Evolutionary conservation across 2,329 filamentous ascomycete species (phyloP).

Genomic region (Talaromyces pinophilus): DNA sequence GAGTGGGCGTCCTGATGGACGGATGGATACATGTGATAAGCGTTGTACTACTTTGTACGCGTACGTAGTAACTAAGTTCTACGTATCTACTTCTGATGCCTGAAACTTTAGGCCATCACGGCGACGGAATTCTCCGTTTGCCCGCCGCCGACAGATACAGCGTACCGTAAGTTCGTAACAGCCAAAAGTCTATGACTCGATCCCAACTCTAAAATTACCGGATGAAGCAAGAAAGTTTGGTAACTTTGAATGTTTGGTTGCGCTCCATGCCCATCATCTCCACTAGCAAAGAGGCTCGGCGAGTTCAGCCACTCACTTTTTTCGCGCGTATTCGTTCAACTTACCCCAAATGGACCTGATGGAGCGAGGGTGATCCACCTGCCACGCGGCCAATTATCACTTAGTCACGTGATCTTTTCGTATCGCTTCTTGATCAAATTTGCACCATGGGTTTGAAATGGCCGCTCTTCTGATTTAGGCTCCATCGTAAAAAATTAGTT

Average conservation of each 20-base stretch:
- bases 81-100: background rate
- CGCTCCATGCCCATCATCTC: background rate
- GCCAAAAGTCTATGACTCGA: background rate
- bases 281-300: background rate
- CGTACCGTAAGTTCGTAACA: background rate
- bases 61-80: background rate
- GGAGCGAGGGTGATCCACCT: background rate
- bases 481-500: background rate
- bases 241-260: background rate
- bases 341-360: conserved; percentile 4
- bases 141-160: background rate
- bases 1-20: background rate
- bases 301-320: background rate
- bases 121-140: background rate
- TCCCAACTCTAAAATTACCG: background rate
- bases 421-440: background rate
- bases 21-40: background rate
- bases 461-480: too few relatives aligned
- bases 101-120: background rate
- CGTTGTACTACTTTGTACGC: background rate
- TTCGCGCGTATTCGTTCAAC: background rate
- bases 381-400: background rate
- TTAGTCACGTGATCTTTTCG: background rate
- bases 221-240: background rate
- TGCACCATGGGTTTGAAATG: too few relatives aligned